Percentiles rank a stretch among this genome's conserved stretches.
Conservation (phyloP, 345 rosid species). For the Rhodomyrtus tomentosa region DNA sequence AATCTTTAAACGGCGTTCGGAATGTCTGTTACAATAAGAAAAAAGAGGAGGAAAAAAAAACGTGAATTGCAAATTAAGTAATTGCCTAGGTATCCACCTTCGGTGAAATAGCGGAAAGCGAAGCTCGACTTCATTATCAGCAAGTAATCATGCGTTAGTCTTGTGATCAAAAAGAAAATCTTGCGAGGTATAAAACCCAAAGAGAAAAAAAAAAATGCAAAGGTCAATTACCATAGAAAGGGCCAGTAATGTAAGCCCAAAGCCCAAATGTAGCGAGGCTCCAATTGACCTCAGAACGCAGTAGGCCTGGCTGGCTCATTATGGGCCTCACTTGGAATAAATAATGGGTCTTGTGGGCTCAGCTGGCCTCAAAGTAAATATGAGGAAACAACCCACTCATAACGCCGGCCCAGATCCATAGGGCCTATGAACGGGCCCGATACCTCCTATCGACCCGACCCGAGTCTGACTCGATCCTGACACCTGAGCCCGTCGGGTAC, state of each 20-base stretch:
- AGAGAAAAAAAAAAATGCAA: no score
- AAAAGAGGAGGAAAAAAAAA: neutral
- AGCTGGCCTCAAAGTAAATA: neutral
- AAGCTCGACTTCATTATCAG: neutral
- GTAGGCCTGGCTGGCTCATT: neutral
- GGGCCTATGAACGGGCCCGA: neutral
- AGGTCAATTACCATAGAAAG: neutral
- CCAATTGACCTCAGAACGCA: neutral
- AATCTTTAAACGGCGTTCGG: neutral
- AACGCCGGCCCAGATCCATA: neutral
- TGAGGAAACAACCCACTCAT: neutral
- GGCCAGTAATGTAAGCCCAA: neutral
- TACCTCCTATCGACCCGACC: neutral
- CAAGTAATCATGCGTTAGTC: neutral
- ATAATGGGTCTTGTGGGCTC: neutral
- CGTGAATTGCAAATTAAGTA: neutral
- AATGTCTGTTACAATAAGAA: neutral
- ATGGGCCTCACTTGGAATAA: neutral
- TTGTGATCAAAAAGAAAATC: no score
- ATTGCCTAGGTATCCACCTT: neutral
- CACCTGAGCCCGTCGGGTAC: neutral
- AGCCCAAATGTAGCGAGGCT: neutral
- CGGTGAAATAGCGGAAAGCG: neutral
- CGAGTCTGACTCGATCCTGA: neutral
- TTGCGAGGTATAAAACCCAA: no score